Evolutionary conservation across 768 basidiomycete genomes (phyloP), one percentile per base, ranked within the genome.

Genomic region (Ramaria sp.): DNA sequence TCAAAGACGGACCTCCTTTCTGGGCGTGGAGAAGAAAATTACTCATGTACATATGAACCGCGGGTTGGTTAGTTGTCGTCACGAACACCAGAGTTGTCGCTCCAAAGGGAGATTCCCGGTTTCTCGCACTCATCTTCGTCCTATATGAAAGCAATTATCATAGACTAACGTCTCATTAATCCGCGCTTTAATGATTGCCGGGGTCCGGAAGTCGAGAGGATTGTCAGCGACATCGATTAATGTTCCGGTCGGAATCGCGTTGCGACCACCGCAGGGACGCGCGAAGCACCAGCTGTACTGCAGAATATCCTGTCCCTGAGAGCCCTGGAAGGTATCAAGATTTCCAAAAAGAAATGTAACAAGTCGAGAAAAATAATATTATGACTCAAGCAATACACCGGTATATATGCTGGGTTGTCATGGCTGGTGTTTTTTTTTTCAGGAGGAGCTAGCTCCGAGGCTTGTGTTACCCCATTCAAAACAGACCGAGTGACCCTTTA

Each of bases 361-460:
- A 10, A 30, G 18, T 18, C 48, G 3, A 37, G 54, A 9, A 4
- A 12, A 42, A 12, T 34, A 7, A 22, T 2, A 43, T 18, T n/a
- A 20, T 32, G 43, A 38, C 34, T 3, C 44, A 27, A 34, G 28
- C 8, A 18, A 50, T 64, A 16, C 41, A 74, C 77, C 75, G 77
- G 61, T 78, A 81, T 30, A 74, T 68, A 57, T 79, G 78, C 54
- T 76, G 75, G 0, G 77, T 78, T 27, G 78, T 61, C 78, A 79
- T 77, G 50, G 79, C 77, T 0, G 78, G 78, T 2, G 78, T 79
- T 71, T 72, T 67, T 59, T 78, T 64, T 0, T n/a, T n/a, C n/a
- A n/a, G n/a, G 73, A 72, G 0, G 77, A 74, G 6, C 65, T 70
- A 0, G 77, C 77, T 34, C 69, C 67, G n/a, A 79, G 64, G 3